Conservation (phyloP, 768 basidiomycete genomes). For the Xerocomus potaroensis region DNA sequence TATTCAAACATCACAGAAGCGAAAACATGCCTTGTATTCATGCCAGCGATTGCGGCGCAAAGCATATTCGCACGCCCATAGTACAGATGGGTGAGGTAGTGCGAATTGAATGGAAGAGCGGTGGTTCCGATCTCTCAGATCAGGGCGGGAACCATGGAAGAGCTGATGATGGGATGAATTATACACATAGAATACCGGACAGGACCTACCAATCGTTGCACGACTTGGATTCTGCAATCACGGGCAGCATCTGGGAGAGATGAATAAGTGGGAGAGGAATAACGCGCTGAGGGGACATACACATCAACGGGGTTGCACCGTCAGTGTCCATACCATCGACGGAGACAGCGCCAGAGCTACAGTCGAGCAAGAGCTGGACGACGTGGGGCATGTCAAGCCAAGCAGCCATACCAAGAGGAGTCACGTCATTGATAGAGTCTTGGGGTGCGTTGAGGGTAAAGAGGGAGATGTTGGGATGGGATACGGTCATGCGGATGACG, state of each 20-base stretch:
- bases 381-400: conserved; percentile 65
- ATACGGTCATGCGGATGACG: conserved; percentile 51
- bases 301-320: conserved; percentile 81
- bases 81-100: conserved; percentile 52
- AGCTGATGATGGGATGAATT: conserved; percentile 34
- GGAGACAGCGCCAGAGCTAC: conserved; percentile 55
- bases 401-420: conserved; percentile 73
- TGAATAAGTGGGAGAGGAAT: background rate
- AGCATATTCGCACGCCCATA: conserved; percentile 68
- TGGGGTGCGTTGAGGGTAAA: conserved; percentile 74
- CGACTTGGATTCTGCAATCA: conserved; percentile 67
- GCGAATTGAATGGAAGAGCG: conserved; percentile 71
- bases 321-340: conserved; percentile 73
- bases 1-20: background rate
- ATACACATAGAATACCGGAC: conserved; percentile 1
- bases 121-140: conserved; percentile 67
- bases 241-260: conserved; percentile 62
- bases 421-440: conserved; percentile 64
- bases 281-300: conserved; percentile 43
- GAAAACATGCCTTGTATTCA: conserved; percentile 48
- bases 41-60: conserved; percentile 59
- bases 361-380: conserved; percentile 63
- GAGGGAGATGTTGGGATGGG: conserved; percentile 57
- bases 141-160: conserved; percentile 66
- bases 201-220: conserved; percentile 54